Evolutionary conservation across 169 alveolate species (phyloP).

Genomic region (Blepharisma undulans): DNA sequence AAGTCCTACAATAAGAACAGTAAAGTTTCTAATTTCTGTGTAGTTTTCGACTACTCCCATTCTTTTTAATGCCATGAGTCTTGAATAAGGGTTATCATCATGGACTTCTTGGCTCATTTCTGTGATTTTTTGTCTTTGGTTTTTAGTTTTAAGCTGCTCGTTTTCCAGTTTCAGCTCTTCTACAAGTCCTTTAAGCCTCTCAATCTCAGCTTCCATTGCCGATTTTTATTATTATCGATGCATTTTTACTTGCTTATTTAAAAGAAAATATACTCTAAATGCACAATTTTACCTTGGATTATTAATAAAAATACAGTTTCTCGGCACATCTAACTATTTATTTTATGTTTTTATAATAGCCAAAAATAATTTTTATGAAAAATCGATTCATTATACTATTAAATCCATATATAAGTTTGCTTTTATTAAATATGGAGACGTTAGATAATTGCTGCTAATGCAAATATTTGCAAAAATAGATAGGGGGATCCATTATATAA

Average conservation of each 20-base stretch:
- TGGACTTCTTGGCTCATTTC: constrained; percentile 34
- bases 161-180: background rate
- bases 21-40: constrained; percentile 77
- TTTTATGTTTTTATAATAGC: too few species aligned
- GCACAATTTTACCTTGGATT: too few species aligned
- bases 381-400: too few species aligned
- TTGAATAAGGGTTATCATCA: constrained; percentile 82
- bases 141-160: background rate
- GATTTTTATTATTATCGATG: background rate
- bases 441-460: background rate
- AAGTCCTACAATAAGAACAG: constrained; percentile 92
- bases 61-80: constrained; percentile 91
- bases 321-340: too few species aligned
- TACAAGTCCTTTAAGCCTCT: background rate
- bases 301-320: too few species aligned
- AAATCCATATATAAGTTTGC: too few species aligned
- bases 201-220: background rate
- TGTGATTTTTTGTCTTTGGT: background rate
- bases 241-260: too few species aligned
- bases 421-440: background rate
- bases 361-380: too few species aligned
- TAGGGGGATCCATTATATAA: background rate
- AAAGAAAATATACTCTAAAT: too few species aligned
- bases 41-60: constrained; percentile 95
- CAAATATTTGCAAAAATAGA: background rate